Conservation (phyloP, 1,284 basidiomycete species). For the Marasmius fiardii region DNA sequence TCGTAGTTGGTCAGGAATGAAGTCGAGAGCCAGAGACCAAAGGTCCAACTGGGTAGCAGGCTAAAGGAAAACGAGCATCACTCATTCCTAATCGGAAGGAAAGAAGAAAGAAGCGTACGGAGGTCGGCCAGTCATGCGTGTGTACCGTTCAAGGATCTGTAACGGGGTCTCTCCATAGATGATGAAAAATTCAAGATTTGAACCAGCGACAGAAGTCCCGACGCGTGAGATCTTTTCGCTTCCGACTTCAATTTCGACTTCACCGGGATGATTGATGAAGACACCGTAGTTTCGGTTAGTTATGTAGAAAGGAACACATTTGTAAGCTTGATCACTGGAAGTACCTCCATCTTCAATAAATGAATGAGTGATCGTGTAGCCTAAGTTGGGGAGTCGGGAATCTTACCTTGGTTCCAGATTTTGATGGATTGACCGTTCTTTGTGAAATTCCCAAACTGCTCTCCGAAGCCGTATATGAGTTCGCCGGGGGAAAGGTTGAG, state of each 20-base stretch:
- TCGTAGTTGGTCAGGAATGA: constrained; percentile 75
- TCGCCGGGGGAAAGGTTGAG: constrained; percentile 69
- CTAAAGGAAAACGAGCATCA: constrained; percentile 24
- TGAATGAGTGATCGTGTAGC: background rate
- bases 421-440: constrained; percentile 73
- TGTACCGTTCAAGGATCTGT: constrained; percentile 62
- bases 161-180: constrained; percentile 65
- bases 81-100: background rate
- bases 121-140: constrained; percentile 62
- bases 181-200: constrained; percentile 63
- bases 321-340: constrained; percentile 72
- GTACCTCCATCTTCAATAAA: constrained; percentile 52
- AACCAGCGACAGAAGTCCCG: constrained; percentile 63
- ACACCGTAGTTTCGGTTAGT: constrained; percentile 70
- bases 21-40: constrained; percentile 75
- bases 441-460: constrained; percentile 70
- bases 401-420: constrained; percentile 58
- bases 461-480: constrained; percentile 69
- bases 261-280: constrained; percentile 76
- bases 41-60: constrained; percentile 69
- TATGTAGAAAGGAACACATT: constrained; percentile 71
- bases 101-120: constrained; percentile 35
- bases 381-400: background rate
- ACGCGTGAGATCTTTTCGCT: constrained; percentile 62
- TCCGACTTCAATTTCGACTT: constrained; percentile 72